These are phyloP conservation scores for Amauroascus niger DNA, from an alignment of 2,329 filamentous ascomycete species.

Conservation along the genomic window DNA sequence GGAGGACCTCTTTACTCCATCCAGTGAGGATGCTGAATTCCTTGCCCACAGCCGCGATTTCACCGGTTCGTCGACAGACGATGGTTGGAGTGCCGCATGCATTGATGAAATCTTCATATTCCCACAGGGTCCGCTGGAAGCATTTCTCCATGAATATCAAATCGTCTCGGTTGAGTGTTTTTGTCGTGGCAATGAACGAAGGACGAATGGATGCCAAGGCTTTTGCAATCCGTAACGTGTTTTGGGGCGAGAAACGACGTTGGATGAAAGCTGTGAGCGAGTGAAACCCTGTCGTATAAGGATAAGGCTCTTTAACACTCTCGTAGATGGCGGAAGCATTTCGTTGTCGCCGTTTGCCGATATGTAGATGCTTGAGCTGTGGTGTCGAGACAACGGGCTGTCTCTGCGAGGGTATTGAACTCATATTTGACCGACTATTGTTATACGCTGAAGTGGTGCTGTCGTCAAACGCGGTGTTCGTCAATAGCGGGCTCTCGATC, in stretches of 20 bases:
- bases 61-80: slow-evolving; percentile 82
- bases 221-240: slow-evolving; percentile 73
- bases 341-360: slow-evolving; percentile 44
- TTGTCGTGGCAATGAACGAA: slow-evolving; percentile 84
- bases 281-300: slow-evolving; percentile 84
- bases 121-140: slow-evolving; percentile 82
- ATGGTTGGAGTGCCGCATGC: slow-evolving; percentile 83
- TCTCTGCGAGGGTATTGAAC: slow-evolving; percentile 24
- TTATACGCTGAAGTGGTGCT: slow-evolving; percentile 22
- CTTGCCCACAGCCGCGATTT: slow-evolving; percentile 90
- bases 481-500: slow-evolving; percentile 44
- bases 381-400: slow-evolving; percentile 36
- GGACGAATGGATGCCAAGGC: slow-evolving; percentile 82
- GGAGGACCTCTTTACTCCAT: slow-evolving; percentile 80
- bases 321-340: slow-evolving; percentile 84
- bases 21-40: slow-evolving; percentile 94
- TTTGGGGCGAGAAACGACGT: slow-evolving; percentile 65
- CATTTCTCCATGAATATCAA: slow-evolving; percentile 97
- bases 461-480: slow-evolving; percentile 36
- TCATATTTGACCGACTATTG: slow-evolving; percentile 21
- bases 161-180: slow-evolving; percentile 78
- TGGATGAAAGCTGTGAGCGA: slow-evolving; percentile 71
- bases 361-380: slow-evolving; percentile 33
- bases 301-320: slow-evolving; percentile 80
- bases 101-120: slow-evolving; percentile 87